Base-by-base conservation (phyloP, 306 rosid genomes). In the Sicyos edulis region DNA sequence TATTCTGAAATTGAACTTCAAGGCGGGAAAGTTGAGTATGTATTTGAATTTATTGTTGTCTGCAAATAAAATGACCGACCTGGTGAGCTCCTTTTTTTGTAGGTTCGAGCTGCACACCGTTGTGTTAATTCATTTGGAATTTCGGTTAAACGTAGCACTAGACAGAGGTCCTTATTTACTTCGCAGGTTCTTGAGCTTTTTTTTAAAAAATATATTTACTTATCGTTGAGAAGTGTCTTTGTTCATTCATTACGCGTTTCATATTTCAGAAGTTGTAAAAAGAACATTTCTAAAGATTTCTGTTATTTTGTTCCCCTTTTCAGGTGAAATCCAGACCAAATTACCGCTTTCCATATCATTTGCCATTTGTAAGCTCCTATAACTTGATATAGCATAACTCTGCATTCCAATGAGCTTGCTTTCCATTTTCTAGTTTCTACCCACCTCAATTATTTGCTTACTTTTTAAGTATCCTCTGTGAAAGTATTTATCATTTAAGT, bases 351-450 rank as follows among this genome's bases (percentile, higher is more conserved):
- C 67, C 84, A 20, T 74, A 62, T 75, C 78, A 78, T 74, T 79
- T 88, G 3, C 6, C 80, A 34, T 80, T 81, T 2, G 98, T 93
- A 85, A 81, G 95, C 51, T 80, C 56, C 78, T 34, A 63, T 34
- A 72, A 16, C 19, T 42, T 20, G 21, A 52, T 34, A n/a, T 5
- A 53, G 24, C 45, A 51, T 52, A 10, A 21, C 56, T 71, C 7
- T 53, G 51, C 49, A 71, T 16, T 42, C 70, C 32, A 40, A 15
- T 17, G 32, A 10, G 34, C 49, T 34, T 12, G 51, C 69, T 37
- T 63, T 22, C 69, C 49, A 42, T 19, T 32, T 26, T 32, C 37
- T 32, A 32, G 8, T 20, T 13, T 26, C 54, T 45, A 7, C 71
- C 5, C 32, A 15, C n/a, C 47, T 19, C 21, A 13, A 14, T 49